These are phyloP conservation scores for Fusarium sp. DNA, from an alignment of 2,329 filamentous ascomycete species.

Conservation along the genomic window DNA sequence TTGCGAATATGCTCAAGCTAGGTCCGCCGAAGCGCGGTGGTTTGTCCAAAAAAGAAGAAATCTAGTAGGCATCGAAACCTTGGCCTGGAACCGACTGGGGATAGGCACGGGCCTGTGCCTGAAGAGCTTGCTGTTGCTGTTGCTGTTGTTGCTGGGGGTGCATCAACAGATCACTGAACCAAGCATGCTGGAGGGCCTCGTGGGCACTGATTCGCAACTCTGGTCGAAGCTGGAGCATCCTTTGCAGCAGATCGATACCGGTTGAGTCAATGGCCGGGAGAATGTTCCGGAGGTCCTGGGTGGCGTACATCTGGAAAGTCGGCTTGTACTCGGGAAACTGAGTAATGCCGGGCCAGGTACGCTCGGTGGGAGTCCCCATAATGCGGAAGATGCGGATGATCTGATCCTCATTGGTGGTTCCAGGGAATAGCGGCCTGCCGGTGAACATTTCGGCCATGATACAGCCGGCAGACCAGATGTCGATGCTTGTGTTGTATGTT, in stretches of 20 bases:
- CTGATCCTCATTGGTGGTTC: slow-evolving; percentile 98
- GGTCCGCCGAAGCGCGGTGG: not conserved
- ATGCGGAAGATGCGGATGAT: slow-evolving; percentile 97
- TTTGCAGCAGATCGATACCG: slow-evolving; percentile 87
- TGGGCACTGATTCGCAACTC: slow-evolving; percentile 91
- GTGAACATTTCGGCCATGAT: slow-evolving; percentile 99
- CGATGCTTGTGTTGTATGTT: slow-evolving; percentile 99
- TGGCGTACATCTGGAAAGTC: slow-evolving; percentile 93
- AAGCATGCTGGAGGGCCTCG: slow-evolving; percentile 89
- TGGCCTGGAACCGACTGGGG: slow-evolving; percentile 56
- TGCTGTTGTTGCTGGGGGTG: slow-evolving; percentile 63
- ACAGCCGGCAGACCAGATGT: slow-evolving; percentile 98
- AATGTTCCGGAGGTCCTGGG: slow-evolving; percentile 88
- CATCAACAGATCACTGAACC: slow-evolving; percentile 84
- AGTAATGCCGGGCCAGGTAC: slow-evolving; percentile 94
- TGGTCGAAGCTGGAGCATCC: slow-evolving; percentile 92
- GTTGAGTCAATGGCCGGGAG: slow-evolving; percentile 89
- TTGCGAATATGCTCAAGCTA: not conserved
- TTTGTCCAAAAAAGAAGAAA: not conserved
- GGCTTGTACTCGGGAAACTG: slow-evolving; percentile 98
- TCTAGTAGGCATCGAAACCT: slow-evolving; percentile 53
- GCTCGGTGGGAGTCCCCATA: slow-evolving; percentile 97
- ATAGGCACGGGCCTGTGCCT: slow-evolving; percentile 57
- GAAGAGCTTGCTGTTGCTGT: slow-evolving; percentile 54
- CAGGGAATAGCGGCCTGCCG: slow-evolving; percentile 92